Conservation (phyloP, 257 asterid genomes). For the Nicotiana knightiana region DNA sequence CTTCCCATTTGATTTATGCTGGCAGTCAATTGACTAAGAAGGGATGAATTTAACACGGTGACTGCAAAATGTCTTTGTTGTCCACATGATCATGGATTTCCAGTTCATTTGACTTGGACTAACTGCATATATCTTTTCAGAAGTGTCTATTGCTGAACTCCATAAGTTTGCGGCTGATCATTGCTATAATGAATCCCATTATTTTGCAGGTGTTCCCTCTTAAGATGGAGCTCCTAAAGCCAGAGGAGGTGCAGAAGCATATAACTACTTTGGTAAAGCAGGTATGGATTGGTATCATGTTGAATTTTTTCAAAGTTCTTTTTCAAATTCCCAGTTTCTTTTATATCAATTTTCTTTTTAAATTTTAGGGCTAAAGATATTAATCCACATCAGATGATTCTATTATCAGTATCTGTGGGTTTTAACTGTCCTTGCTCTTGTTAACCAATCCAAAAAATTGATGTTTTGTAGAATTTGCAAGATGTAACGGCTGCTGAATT, state of each 20-base stretch:
- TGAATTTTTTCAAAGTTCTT: neutral
- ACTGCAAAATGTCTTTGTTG: neutral
- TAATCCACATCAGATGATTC: neutral
- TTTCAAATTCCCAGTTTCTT: neutral
- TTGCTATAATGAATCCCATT: neutral
- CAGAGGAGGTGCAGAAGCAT: constrained; percentile 89
- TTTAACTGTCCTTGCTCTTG: neutral
- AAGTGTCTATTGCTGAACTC: neutral
- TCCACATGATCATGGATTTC: neutral
- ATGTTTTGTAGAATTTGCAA: constrained; percentile 69
- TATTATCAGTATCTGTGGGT: neutral
- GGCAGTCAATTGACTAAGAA: neutral
- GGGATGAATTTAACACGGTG: neutral
- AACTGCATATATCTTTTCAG: neutral
- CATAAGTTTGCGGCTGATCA: neutral
- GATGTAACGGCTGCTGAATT: constrained; percentile 90
- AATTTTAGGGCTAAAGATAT: neutral
- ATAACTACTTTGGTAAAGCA: constrained; percentile 79
- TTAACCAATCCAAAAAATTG: neutral
- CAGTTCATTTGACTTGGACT: neutral
- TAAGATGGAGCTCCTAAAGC: constrained; percentile 74
- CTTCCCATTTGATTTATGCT: neutral
- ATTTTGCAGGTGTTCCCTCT: constrained; percentile 74
- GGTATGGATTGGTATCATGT: constrained; percentile 30
- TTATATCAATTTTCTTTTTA: neutral